These are phyloP conservation scores for Macroventuria anomochaeta DNA, from an alignment of 2,329 filamentous ascomycete genomes.

Conservation along the genomic window DNA sequence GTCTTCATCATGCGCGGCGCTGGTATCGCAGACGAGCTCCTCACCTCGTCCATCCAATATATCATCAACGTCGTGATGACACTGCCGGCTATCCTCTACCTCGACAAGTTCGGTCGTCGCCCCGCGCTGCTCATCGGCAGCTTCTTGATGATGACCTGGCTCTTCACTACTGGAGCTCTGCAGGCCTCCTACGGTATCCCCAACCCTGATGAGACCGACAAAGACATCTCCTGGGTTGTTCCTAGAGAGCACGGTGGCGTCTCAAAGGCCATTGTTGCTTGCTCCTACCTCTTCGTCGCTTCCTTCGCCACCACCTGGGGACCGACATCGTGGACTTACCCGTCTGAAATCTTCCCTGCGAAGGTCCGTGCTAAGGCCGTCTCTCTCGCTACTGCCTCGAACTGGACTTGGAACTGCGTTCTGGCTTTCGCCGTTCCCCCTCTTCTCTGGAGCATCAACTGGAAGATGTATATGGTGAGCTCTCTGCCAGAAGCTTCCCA, in stretches of 20 bases:
- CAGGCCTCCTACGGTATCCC: conserved; percentile 64
- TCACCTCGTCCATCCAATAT: conserved; percentile 69
- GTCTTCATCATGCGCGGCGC: conserved; percentile 67
- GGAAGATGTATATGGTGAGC: conserved; percentile 51
- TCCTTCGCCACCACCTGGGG: conserved; percentile 53
- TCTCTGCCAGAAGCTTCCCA: too few relatives aligned
- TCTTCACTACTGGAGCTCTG: conserved; percentile 66
- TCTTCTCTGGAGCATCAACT: conserved; percentile 51
- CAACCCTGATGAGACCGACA: conserved; percentile 41
- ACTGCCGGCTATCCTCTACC: conserved; percentile 64
- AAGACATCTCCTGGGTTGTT: conserved; percentile 65
- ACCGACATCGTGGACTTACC: conserved; percentile 47
- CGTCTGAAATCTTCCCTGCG: conserved; percentile 49
- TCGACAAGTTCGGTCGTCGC: conserved; percentile 66
- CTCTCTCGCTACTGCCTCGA: conserved; percentile 47
- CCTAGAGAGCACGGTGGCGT: conserved; percentile 56
- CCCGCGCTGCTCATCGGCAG: conserved; percentile 63
- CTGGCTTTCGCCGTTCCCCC: conserved; percentile 52
- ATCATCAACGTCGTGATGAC: conserved; percentile 69
- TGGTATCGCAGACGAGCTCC: conserved; percentile 62
- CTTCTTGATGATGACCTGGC: conserved; percentile 64
- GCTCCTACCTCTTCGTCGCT: conserved; percentile 54
- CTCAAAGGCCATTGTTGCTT: conserved; percentile 62
- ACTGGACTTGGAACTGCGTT: conserved; percentile 51
- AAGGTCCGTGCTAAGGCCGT: conserved; percentile 53